Percentiles rank a stretch among this genome's conserved stretches.
Conservation (phyloP, 352 stramenopile species). For the Aphanomyces euteiches region DNA sequence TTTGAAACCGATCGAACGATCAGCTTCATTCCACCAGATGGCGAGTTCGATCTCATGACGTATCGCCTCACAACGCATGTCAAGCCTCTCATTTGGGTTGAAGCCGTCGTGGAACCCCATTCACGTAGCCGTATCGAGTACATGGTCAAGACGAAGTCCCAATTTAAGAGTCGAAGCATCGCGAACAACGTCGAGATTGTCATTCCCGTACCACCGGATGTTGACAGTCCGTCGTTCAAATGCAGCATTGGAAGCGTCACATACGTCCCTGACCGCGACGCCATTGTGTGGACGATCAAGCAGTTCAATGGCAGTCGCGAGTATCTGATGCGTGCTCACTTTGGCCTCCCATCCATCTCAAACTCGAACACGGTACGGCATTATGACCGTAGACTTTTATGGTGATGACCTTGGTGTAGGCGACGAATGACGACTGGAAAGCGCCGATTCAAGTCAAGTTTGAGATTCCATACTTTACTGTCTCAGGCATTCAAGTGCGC, state of each 20-base stretch:
- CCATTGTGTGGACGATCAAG: conserved; percentile 99
- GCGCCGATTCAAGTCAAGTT: conserved; percentile 95
- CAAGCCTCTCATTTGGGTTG: conserved; percentile 98
- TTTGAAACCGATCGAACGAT: conserved; percentile 99
- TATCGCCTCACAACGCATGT: conserved; percentile 98
- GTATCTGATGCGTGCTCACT: conserved; percentile 99
- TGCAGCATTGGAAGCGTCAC: conserved; percentile 95
- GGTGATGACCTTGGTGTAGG: conserved; percentile 16
- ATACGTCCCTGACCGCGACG: conserved; percentile 98
- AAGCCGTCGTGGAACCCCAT: conserved; percentile 98
- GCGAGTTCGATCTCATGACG: conserved; percentile 99
- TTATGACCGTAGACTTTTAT: neutral
- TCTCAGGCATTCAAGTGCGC: conserved; percentile 97
- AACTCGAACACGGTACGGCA: conserved; percentile 47
- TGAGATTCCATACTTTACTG: conserved; percentile 94
- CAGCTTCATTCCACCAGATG: conserved; percentile 99
- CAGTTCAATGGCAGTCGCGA: conserved; percentile 98
- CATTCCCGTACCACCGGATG: conserved; percentile 98
- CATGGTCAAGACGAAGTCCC: conserved; percentile 97
- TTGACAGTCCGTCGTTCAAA: conserved; percentile 99
- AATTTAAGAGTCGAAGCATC: conserved; percentile 98
- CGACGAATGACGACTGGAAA: conserved; percentile 78
- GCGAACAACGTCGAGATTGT: conserved; percentile 99
- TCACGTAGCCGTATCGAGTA: conserved; percentile 97
- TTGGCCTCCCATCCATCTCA: conserved; percentile 97